Conservation (phyloP, 495 filamentous ascomycete species). For the Mycothermus thermophilus region DNA sequence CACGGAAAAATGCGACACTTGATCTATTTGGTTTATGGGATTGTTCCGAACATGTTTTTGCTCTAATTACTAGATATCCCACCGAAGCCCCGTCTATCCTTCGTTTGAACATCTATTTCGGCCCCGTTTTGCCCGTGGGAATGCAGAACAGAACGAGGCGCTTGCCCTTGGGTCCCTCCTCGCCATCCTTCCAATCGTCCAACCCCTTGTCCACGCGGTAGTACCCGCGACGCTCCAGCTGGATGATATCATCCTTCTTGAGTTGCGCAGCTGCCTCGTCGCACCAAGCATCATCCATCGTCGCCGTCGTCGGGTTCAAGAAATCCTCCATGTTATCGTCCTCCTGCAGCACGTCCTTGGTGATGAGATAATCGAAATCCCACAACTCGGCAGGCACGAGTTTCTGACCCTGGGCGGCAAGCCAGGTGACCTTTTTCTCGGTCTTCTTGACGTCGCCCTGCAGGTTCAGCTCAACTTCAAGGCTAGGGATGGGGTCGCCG, state of each 20-base stretch:
- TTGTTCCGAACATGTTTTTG: no score
- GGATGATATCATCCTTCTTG: slow-evolving; percentile 74
- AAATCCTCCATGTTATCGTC: slow-evolving; percentile 73
- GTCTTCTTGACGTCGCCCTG: slow-evolving; percentile 84
- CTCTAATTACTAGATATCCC: no score
- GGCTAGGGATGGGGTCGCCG: slow-evolving; percentile 44
- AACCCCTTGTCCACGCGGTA: slow-evolving; percentile 59
- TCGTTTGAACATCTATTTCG: slow-evolving; percentile 16
- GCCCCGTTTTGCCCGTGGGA: slow-evolving; percentile 40
- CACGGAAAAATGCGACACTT: no score
- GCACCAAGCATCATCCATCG: slow-evolving; percentile 57
- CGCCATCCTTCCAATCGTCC: slow-evolving; percentile 27
- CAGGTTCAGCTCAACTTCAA: slow-evolving; percentile 71
- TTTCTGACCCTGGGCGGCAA: slow-evolving; percentile 58
- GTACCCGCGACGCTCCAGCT: slow-evolving; percentile 88
- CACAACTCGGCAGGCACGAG: slow-evolving; percentile 71
- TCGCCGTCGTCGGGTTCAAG: slow-evolving; percentile 61
- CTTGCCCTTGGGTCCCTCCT: slow-evolving; percentile 35
- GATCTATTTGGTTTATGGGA: no score
- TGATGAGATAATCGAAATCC: slow-evolving; percentile 86
- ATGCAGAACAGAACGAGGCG: slow-evolving; percentile 68
- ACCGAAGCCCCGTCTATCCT: no score
- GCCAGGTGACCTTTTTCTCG: slow-evolving; percentile 92
- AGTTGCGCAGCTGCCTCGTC: slow-evolving; percentile 67
- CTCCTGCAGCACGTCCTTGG: slow-evolving; percentile 75